Evolutionary conservation across 2,329 filamentous ascomycete species (phyloP), one percentile per base, ranked within the genome.

Genomic region (Colletotrichum neosansevieriae): DNA sequence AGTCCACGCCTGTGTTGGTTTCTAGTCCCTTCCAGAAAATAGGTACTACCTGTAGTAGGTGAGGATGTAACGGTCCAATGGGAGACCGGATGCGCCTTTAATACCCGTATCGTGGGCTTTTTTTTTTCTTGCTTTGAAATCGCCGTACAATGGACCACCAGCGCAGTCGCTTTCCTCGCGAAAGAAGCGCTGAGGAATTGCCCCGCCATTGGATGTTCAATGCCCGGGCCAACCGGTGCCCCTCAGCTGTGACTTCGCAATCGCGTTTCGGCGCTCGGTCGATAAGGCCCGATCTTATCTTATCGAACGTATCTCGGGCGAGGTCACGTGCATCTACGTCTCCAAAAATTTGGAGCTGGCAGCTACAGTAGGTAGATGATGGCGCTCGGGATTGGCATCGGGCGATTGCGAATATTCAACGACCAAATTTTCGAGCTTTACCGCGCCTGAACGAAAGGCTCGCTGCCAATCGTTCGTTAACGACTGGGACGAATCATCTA

Each of bases 91-190:
- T 56, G 62, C 61, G 61, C 45, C 45, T 68, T 68, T 68, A 68
- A 59, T 68, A 68, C 38, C 49, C 24, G 34, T 45, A 61, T 61
- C 58, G 40, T 54, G 24, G 45, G 53, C 17, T 58, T 72, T 70
- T 71, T 68, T 79, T 59, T 58, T 72, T 70, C 70, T 68, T 79
- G 78, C 77, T 79, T 79, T 79, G 77, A 79, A 79, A 79, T 79
- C 78, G 64, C 38, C 54, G 57, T 34, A 11, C 36, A 42, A 34
- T 15, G 58, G 19, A 32, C 19, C 42, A 56, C 32, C 29, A 56
- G 47, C 49, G 59, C 49, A 62, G 54, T 54, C 59, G 59, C 15
- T 49, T 24, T 54, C 40, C 24, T 49, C 34, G 49, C 15, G 34
- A 6, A 44, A 29, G 29, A 15, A 38, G 36, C 11, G 36, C 36